Evolutionary conservation across 1,139 yeast genomes (phyloP).

Genomic region (Geotrichum aggregatum): DNA sequence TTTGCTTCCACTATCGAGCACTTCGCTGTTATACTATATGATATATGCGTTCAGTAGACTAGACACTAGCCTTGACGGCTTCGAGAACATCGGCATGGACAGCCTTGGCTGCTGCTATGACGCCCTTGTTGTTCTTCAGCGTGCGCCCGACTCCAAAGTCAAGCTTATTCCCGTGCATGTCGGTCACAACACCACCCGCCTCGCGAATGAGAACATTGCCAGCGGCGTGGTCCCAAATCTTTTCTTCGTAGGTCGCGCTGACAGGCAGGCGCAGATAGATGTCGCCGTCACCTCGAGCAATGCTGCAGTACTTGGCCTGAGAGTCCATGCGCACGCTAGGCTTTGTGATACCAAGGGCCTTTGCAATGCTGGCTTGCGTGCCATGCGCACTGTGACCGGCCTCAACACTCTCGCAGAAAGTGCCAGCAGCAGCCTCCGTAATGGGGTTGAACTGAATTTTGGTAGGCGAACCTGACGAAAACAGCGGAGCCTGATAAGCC

Average conservation of each 20-base stretch:
- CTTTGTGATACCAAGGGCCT: constrained; percentile 57
- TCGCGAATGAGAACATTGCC: constrained; percentile 83
- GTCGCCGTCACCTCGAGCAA: constrained; percentile 90
- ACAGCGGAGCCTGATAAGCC: constrained; percentile 45
- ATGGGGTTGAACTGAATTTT: constrained; percentile 36
- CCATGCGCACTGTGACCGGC: constrained; percentile 92
- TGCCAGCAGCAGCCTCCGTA: constrained; percentile 44
- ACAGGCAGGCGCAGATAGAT: constrained; percentile 85
- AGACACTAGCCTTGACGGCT: constrained; percentile 45
- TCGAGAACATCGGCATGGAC: constrained; percentile 60
- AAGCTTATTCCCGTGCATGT: constrained; percentile 64
- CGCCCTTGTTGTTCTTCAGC: constrained; percentile 71
- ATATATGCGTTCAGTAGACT: not conserved
- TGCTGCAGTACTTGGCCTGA: constrained; percentile 90
- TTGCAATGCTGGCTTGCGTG: constrained; percentile 74
- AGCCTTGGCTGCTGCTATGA: constrained; percentile 74
- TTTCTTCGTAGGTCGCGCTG: constrained; percentile 71
- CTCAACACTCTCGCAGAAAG: constrained; percentile 95
- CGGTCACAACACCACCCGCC: constrained; percentile 89
- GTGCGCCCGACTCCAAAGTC: constrained; percentile 87
- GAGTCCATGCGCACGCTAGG: constrained; percentile 64
- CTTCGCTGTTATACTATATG: too few relatives aligned
- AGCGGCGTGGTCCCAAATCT: constrained; percentile 99
- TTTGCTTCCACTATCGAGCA: too few relatives aligned
- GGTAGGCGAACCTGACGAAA: constrained; percentile 23